Percentiles rank a stretch among this genome's conserved stretches.
Conservation (phyloP, 805 yeast species). For the Pichia nakasei region DNA sequence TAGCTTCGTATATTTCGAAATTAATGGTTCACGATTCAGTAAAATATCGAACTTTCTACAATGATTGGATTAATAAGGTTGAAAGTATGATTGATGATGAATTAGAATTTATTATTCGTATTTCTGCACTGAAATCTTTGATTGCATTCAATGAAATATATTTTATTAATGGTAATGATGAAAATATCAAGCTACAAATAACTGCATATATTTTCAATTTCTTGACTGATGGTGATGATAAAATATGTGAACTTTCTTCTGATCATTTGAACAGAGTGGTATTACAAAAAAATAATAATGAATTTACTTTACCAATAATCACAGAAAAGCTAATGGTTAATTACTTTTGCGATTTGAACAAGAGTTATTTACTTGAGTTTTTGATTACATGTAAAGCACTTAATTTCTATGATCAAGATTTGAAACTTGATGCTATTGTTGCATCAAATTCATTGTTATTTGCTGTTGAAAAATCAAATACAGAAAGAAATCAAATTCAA, state of each 20-base stretch:
- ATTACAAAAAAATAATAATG: conserved; percentile 14
- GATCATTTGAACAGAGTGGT: conserved; percentile 26
- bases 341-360: neutral
- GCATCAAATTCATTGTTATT: conserved; percentile 36
- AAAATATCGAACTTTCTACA: conserved; percentile 9
- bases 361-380: neutral
- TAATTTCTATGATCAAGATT: conserved; percentile 3
- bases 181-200: conserved; percentile 2
- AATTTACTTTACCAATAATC: conserved; percentile 21
- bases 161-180: neutral
- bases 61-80: conserved; percentile 24
- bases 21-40: neutral
- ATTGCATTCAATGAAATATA: conserved; percentile 22
- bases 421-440: conserved; percentile 10
- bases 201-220: conserved; percentile 23
- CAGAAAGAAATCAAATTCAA: conserved; percentile 45
- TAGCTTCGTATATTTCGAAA: conserved; percentile 35
- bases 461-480: conserved; percentile 58
- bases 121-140: conserved; percentile 38
- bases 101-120: conserved; percentile 35
- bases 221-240: conserved; percentile 61
- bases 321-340: conserved; percentile 23
- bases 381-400: conserved; percentile 5
- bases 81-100: conserved; percentile 31
- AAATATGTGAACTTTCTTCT: conserved; percentile 43